Evolutionary conservation across 2,329 filamentous ascomycete species (phyloP), one percentile per base, ranked within the genome.

Genomic region (Metarhizium sp.): DNA sequence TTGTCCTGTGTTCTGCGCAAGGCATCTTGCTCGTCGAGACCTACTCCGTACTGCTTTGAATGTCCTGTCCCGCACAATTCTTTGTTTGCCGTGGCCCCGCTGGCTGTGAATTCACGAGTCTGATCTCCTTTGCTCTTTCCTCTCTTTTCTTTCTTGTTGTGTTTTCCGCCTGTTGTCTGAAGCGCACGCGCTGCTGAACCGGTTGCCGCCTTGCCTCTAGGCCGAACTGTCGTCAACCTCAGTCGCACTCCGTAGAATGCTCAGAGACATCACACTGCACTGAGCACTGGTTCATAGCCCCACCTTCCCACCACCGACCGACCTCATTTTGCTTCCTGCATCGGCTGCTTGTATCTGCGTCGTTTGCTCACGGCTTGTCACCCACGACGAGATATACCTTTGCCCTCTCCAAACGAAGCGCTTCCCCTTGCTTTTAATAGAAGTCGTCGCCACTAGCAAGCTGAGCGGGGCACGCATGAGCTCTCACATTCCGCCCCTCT

Each of bases 271-370:
- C 51, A 11, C 42, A 48, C 48, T 48, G 45, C 45, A 16, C 25
- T 48, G 45, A 48, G 45, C 20, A 48, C 25, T 40, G 36, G 11
- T 40, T 42, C 29, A 55, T 20, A 51, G 47, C 55, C 55, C 53
- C 45, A 51, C 57, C 50, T 48, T 34, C 32, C 51, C 40, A 47
- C 48, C 49, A 18, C 25, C 25, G 25, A 40, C 34, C 51, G 29
- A 52, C 46, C 53, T 54, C 43, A 50, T 50, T 53, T 51, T 34
- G 46, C 40, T 53, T 53, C 47, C 47, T 25, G 46, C 45, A 34
- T 51, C 48, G 48, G 42, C 38, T 38, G 29, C 11, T 20, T 54
- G 50, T 52, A 53, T 49, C 43, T 51, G 38, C 43, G 6, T 50
- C 50, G 34, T 46, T 32, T 43, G 14, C 51, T 53, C 38, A n/a